Evolutionary conservation across 768 basidiomycete genomes (phyloP).

Genomic region (Exidia glandulosa): DNA sequence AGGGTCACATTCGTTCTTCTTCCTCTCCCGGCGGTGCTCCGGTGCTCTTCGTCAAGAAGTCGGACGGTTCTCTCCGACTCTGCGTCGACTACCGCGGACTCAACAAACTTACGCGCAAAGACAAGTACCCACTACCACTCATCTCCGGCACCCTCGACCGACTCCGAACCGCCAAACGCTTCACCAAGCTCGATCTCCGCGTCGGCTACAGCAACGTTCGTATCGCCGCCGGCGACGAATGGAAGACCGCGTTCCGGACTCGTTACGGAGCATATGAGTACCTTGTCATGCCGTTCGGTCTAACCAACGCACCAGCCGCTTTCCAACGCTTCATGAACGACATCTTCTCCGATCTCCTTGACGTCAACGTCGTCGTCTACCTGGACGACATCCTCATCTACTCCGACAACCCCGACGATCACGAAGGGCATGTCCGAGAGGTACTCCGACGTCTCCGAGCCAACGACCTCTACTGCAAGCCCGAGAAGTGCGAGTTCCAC

Average conservation of each 20-base stretch:
- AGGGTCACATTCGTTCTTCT: slow-evolving; percentile 25
- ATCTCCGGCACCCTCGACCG: slow-evolving; percentile 27
- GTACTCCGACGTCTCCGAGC: slow-evolving; percentile 23
- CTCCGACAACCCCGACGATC: slow-evolving; percentile 22
- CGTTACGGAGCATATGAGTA: slow-evolving; percentile 31
- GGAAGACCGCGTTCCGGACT: slow-evolving; percentile 32
- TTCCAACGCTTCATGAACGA: slow-evolving; percentile 31
- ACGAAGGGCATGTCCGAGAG: slow-evolving; percentile 20
- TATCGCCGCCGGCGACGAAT: slow-evolving; percentile 29
- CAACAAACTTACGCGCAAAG: slow-evolving; percentile 25
- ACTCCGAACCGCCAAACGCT: slow-evolving; percentile 5
- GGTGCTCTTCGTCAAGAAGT: slow-evolving; percentile 19
- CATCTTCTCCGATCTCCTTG: slow-evolving; percentile 19
- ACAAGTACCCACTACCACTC: slow-evolving; percentile 22
- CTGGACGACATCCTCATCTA: slow-evolving; percentile 35
- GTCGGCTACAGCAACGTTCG: slow-evolving; percentile 31
- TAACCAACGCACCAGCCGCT: slow-evolving; percentile 28
- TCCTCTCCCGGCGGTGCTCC: slow-evolving; percentile 16
- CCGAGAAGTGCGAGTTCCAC: slow-evolving; percentile 31
- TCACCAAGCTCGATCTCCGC: slow-evolving; percentile 23
- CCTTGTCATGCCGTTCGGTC: slow-evolving; percentile 26
- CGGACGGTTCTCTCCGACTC: slow-evolving; percentile 22
- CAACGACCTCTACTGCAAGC: slow-evolving; percentile 22
- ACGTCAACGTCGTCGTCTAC: slow-evolving; percentile 31
- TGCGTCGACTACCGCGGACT: slow-evolving; percentile 19